These are phyloP conservation scores for Aschersonia sp. DNA, from an alignment of 2,329 filamentous ascomycete genomes.

Conservation along the genomic window DNA sequence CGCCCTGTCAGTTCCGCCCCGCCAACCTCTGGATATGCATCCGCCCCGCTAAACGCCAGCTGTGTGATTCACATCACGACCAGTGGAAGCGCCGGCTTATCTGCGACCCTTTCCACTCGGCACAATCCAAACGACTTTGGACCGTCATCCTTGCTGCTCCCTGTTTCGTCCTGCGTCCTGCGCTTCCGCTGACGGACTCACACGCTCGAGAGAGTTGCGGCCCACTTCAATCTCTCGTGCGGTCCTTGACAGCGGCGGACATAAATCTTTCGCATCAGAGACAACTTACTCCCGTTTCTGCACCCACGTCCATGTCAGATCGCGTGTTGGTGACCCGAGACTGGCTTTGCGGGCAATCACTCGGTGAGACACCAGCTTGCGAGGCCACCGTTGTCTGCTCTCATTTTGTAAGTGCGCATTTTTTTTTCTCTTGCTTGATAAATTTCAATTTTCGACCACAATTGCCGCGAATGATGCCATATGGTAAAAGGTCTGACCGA, in stretches of 20 bases:
- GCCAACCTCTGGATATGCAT: slow-evolving; percentile 1
- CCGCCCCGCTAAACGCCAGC: slow-evolving; percentile 2
- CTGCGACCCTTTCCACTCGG: neutral
- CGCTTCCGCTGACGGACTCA: neutral
- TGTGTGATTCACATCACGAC: neutral
- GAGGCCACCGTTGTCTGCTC: no score
- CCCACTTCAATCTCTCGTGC: neutral
- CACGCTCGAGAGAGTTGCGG: neutral
- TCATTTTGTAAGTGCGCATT: no score
- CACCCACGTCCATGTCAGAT: neutral
- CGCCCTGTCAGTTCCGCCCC: neutral
- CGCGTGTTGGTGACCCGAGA: no score
- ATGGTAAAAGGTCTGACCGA: slow-evolving; percentile 54
- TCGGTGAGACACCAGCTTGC: no score
- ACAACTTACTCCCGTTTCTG: neutral
- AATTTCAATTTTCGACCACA: neutral
- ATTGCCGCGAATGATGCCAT: slow-evolving; percentile 32
- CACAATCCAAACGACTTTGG: neutral
- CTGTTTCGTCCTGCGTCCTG: neutral
- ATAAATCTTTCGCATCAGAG: no score
- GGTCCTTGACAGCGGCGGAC: no score
- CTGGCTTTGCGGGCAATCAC: no score
- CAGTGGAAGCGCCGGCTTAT: neutral
- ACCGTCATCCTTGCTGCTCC: neutral
- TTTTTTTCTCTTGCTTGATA: neutral